Evolutionary conservation across 2,329 filamentous ascomycete species (phyloP), one percentile per base, ranked within the genome.

Genomic region (Fusarium albidum): DNA sequence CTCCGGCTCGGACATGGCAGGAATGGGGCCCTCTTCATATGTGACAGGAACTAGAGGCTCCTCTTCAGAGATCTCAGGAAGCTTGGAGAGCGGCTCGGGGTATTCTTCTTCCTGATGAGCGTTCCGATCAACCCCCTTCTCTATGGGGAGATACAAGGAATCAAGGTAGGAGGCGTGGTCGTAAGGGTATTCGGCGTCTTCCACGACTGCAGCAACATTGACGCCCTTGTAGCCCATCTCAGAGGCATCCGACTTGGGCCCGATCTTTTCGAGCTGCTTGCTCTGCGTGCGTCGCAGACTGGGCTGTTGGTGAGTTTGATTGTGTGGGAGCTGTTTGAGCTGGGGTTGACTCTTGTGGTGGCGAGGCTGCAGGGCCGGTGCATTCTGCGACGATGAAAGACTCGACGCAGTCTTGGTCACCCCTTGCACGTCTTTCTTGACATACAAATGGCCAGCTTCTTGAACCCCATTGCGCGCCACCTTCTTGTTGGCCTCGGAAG

Each of bases 301-400:
- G 15, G 73, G 61, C 25, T 69, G 77, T 43, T 77, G 76, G 39
- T 77, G 74, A 21, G 7, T 5, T 21, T 21, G 21, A 21, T 7
- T 7, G 21, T 21, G 21, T 7, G 21, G 21, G 4, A 21, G 21
- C 38, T 68, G 59, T 58, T 79, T 80, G 42, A 84, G 73, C 48
- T 79, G 75, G 10, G 82, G 81, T 67, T 84, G 82, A 64, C 80
- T 83, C 68, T 78, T 82, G 71, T 79, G 72, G 42, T 83, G 81
- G 28, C 81, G 79, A 52, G 76, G 74, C 46, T 75, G 73, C 25
- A 69, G 63, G 28, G 69, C 53, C 38, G 64, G 56, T 15, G 59
- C 54, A 40, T 71, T 65, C 10, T 63, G 28, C 12, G 57, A 25
- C 17, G 64, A 56, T 13, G 43, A 50, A 28, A 35, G 45, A 46